Evolutionary conservation across 163 green algal genomes (phyloP).

Genomic region (Coccomyxa subellipsoidea): DNA sequence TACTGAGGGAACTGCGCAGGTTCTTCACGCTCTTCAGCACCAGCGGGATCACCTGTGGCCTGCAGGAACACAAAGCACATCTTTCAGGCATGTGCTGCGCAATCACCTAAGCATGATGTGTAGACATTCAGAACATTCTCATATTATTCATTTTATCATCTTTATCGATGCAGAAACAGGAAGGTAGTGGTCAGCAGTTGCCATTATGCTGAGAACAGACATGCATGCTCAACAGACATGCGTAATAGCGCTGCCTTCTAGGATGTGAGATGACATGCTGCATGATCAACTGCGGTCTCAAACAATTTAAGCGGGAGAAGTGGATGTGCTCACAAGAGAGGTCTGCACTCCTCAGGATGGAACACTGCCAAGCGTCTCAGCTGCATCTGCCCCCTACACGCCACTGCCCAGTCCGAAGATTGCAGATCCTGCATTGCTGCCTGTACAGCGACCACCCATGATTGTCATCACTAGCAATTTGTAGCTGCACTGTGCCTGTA

Average conservation of each 20-base stretch:
- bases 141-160: too few species aligned
- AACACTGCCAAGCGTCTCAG: slow-evolving; percentile 32
- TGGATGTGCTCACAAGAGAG: slow-evolving; percentile 4
- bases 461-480: background rate
- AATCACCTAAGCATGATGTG: too few species aligned
- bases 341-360: slow-evolving; percentile 1
- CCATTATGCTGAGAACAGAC: too few species aligned
- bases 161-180: too few species aligned
- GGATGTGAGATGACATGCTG: background rate
- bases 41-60: slow-evolving; percentile 22
- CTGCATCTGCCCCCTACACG: slow-evolving; percentile 16
- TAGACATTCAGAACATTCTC: too few species aligned
- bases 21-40: slow-evolving; percentile 49
- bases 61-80: slow-evolving; percentile 13
- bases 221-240: background rate
- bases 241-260: background rate
- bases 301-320: too few species aligned
- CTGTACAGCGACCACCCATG: background rate
- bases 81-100: too few species aligned
- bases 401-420: background rate
- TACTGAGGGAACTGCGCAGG: slow-evolving; percentile 50
- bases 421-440: slow-evolving; percentile 9
- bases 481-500: too few species aligned
- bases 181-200: too few species aligned
- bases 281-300: too few species aligned